These are phyloP conservation scores for Scheffersomyces titani DNA, from an alignment of 1,139 yeast species.

Conservation along the genomic window DNA sequence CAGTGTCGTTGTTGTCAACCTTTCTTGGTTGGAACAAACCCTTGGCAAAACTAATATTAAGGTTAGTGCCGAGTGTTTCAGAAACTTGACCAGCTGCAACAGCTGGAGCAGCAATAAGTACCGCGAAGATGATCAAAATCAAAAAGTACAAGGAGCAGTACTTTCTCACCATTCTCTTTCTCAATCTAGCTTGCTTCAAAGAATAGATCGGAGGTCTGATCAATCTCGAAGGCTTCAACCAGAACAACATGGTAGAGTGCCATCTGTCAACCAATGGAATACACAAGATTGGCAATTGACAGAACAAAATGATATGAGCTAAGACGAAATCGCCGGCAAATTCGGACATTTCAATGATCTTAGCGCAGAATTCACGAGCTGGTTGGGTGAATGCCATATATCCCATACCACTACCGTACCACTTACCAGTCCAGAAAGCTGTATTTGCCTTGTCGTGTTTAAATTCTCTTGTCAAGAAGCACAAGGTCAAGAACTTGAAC, in stretches of 20 bases:
- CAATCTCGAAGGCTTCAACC: slow-evolving; percentile 98
- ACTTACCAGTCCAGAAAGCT: slow-evolving; percentile 99
- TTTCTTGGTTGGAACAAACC: slow-evolving; percentile 92
- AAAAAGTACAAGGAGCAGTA: slow-evolving; percentile 82
- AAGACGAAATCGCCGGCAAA: slow-evolving; percentile 95
- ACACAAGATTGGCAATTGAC: slow-evolving; percentile 83
- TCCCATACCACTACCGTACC: slow-evolving; percentile 96
- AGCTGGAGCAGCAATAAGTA: slow-evolving; percentile 90
- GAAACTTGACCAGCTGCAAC: slow-evolving; percentile 54
- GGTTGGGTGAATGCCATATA: slow-evolving; percentile 98
- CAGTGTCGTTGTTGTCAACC: slow-evolving; percentile 80
- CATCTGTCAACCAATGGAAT: slow-evolving; percentile 93
- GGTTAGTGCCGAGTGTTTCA: slow-evolving; percentile 26
- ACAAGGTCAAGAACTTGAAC: slow-evolving; percentile 80
- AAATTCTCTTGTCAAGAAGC: slow-evolving; percentile 90
- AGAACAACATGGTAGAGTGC: slow-evolving; percentile 98
- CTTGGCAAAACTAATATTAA: slow-evolving; percentile 36
- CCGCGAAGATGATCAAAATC: slow-evolving; percentile 69
- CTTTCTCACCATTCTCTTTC: slow-evolving; percentile 98
- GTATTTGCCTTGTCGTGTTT: slow-evolving; percentile 95
- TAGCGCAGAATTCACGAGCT: slow-evolving; percentile 91
- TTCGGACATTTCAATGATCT: slow-evolving; percentile 90
- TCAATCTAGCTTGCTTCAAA: slow-evolving; percentile 92
- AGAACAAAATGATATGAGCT: slow-evolving; percentile 85
- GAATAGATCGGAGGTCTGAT: slow-evolving; percentile 99